Evolutionary conservation across 2,329 filamentous ascomycete genomes (phyloP).

Genomic region (Neofusicoccum laricinum): DNA sequence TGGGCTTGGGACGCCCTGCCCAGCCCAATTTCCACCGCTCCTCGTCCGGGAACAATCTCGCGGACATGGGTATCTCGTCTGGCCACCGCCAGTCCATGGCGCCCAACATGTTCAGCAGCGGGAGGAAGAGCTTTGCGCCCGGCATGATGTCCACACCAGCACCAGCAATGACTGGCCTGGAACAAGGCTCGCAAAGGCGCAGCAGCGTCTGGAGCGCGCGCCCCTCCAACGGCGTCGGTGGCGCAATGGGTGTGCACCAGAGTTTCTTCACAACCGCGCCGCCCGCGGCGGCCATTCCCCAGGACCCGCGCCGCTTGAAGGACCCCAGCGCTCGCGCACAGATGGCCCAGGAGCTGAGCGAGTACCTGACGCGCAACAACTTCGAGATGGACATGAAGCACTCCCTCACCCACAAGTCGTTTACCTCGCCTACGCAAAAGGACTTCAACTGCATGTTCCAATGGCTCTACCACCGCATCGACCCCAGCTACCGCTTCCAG

Average conservation of each 20-base stretch:
- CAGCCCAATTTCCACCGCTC: conserved; percentile 85
- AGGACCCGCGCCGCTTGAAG: conserved; percentile 81
- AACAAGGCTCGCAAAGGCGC: conserved; percentile 60
- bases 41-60: conserved; percentile 77
- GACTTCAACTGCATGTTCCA: conserved; percentile 98
- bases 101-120: conserved; percentile 52
- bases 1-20: conserved; percentile 57
- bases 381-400: conserved; percentile 99
- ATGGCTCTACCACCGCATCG: conserved; percentile 94
- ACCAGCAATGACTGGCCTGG: conserved; percentile 40
- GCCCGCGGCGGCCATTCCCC: conserved; percentile 74
- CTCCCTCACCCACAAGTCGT: conserved; percentile 81
- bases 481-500: conserved; percentile 88
- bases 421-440: conserved; percentile 94
- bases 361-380: conserved; percentile 89
- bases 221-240: conserved; percentile 61
- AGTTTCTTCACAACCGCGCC: conserved; percentile 93
- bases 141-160: conserved; percentile 47
- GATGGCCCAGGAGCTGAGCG: conserved; percentile 84
- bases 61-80: conserved; percentile 76
- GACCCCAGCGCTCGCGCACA: conserved; percentile 76
- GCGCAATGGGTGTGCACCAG: conserved; percentile 68
- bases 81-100: conserved; percentile 81
- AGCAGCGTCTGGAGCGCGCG: conserved; percentile 66
- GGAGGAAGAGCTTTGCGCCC: conserved; percentile 70